A percentile compares a stretch with the other conserved stretches of the same genome.
Evolutionary conservation across 148 eudicot species (phyloP).

Genomic region (Camellia lanceoleosa): DNA sequence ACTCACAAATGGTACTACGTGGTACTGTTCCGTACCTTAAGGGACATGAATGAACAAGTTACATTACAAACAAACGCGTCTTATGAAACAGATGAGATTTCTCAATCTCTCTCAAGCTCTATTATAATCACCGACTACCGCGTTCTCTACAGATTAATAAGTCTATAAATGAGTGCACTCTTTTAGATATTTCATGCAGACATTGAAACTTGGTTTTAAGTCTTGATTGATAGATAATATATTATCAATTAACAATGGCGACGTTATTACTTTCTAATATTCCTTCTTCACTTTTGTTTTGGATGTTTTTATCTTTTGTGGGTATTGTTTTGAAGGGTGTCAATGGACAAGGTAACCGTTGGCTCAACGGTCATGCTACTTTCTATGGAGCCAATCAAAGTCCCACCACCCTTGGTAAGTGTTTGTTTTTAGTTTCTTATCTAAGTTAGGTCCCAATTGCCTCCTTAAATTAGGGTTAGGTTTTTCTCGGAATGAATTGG

Average conservation of each 20-base stretch:
- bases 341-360: conserved; percentile 27
- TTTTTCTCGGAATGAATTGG: too few relatives aligned
- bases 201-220: not conserved
- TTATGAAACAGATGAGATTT: not conserved
- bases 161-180: conserved; percentile 22
- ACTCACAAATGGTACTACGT: not conserved
- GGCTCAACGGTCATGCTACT: conserved; percentile 75
- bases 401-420: conserved; percentile 69
- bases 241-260: conserved; percentile 6
- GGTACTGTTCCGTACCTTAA: conserved; percentile 34
- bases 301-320: conserved; percentile 11
- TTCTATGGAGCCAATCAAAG: conserved; percentile 65
- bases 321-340: conserved; percentile 28
- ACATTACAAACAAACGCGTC: conserved; percentile 26
- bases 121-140: conserved; percentile 38
- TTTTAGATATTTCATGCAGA: conserved; percentile 1
- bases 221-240: not conserved
- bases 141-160: not conserved
- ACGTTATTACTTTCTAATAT: not conserved
- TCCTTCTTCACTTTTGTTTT: conserved; percentile 18
- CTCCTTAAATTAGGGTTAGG: too few relatives aligned
- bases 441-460: too few relatives aligned
- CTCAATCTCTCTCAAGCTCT: not conserved
- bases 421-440: too few relatives aligned
- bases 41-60: conserved; percentile 13